Percentiles rank a stretch among this genome's conserved stretches.
Conservation (phyloP, 768 basidiomycete species). For the Boletus vermiculosoides region DNA sequence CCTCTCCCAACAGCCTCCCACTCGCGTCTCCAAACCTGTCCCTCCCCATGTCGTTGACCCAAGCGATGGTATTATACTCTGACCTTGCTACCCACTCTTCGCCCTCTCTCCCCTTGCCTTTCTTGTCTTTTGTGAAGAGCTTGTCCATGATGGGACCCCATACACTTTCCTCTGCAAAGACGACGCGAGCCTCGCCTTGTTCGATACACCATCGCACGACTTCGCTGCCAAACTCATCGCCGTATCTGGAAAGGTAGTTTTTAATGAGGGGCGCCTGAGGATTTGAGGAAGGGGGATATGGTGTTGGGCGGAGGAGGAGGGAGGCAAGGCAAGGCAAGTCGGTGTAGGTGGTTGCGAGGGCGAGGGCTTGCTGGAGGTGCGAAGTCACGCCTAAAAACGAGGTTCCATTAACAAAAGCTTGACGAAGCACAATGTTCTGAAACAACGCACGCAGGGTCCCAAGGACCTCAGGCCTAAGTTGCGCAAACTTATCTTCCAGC, state of each 20-base stretch:
- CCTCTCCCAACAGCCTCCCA: slow-evolving; percentile 58
- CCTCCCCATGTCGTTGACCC: slow-evolving; percentile 85
- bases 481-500: slow-evolving; percentile 64
- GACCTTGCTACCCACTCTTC: slow-evolving; percentile 44
- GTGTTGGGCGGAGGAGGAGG: slow-evolving; percentile 69
- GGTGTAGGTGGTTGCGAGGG: slow-evolving; percentile 80
- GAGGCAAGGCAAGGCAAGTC: slow-evolving; percentile 87
- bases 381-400: slow-evolving; percentile 57
- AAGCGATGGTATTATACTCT: slow-evolving; percentile 58
- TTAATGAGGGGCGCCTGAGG: slow-evolving; percentile 62
- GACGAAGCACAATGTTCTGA: not conserved
- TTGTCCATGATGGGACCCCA: slow-evolving; percentile 64
- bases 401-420: not conserved
- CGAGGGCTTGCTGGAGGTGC: slow-evolving; percentile 67
- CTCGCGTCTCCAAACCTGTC: slow-evolving; percentile 65
- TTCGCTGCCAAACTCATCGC: slow-evolving; percentile 82
- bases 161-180: slow-evolving; percentile 74
- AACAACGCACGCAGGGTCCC: slow-evolving; percentile 71
- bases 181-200: slow-evolving; percentile 76
- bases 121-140: slow-evolving; percentile 49
- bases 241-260: slow-evolving; percentile 72
- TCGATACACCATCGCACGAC: slow-evolving; percentile 94
- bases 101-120: slow-evolving; percentile 27
- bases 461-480: slow-evolving; percentile 73
- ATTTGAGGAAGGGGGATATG: slow-evolving; percentile 63